Evolutionary conservation across 2,329 filamentous ascomycete species (phyloP).

Genomic region (Monilinia laxa): DNA sequence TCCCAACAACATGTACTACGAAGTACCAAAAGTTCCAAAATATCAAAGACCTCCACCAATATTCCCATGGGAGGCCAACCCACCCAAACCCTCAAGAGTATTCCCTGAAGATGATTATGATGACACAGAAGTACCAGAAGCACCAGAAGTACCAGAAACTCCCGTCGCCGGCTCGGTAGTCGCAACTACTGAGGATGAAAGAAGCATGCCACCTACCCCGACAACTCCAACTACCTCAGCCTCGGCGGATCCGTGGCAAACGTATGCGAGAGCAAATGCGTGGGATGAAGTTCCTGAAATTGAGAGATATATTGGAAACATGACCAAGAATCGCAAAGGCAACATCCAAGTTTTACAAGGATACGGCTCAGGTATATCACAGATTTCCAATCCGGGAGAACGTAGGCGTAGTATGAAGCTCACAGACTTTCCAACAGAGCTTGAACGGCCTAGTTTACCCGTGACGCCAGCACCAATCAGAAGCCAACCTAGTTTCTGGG

Average conservation of each 20-base stretch:
- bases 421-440: conserved; percentile 82
- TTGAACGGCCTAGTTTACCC: conserved; percentile 82
- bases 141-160: conserved; percentile 31
- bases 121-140: conserved; percentile 29
- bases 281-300: conserved; percentile 94
- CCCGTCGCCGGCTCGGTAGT: conserved; percentile 41
- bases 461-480: conserved; percentile 84
- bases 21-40: conserved; percentile 67
- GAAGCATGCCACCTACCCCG: conserved; percentile 47
- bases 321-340: conserved; percentile 62
- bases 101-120: conserved; percentile 58
- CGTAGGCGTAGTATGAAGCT: conserved; percentile 59
- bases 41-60: conserved; percentile 64
- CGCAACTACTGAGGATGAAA: conserved; percentile 44
- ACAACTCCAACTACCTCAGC: conserved; percentile 50
- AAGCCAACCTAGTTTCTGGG: conserved; percentile 64
- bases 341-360: conserved; percentile 41
- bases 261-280: conserved; percentile 75
- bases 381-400: conserved; percentile 35
- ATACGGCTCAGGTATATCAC: conserved; percentile 37
- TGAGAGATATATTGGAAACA: conserved; percentile 76
- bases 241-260: conserved; percentile 65
- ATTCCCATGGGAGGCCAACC: conserved; percentile 85
- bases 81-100: conserved; percentile 61
- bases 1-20: conserved; percentile 84